A percentile compares a stretch with the other conserved stretches of the same genome.
These are phyloP conservation scores for Yamadazyma trypodendri DNA, from an alignment of 1,139 yeast genomes.

Conservation along the genomic window DNA sequence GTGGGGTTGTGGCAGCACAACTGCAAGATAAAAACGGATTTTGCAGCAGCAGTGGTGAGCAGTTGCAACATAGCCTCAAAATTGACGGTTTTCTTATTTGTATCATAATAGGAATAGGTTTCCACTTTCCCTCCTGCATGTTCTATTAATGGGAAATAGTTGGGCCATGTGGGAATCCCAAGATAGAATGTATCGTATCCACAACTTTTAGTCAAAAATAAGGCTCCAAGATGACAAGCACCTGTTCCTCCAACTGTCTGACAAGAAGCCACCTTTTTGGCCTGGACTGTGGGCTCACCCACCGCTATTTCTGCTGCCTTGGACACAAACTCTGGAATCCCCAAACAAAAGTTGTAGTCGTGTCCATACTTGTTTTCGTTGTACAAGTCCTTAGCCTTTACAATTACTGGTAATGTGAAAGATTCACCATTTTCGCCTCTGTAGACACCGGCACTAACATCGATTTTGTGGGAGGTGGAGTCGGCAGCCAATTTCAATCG, in stretches of 20 bases:
- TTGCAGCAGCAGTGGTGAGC: conserved; percentile 24
- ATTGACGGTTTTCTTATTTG: conserved; percentile 24
- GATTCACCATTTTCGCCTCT: conserved; percentile 28
- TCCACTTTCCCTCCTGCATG: conserved; percentile 26
- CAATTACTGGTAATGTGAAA: conserved; percentile 34
- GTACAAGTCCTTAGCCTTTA: conserved; percentile 30
- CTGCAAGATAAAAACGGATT: conserved; percentile 58
- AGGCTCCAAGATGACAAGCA: conserved; percentile 35
- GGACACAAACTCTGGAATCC: conserved; percentile 32
- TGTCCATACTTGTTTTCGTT: conserved; percentile 36
- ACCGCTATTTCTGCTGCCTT: conserved; percentile 33
- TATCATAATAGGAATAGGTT: conserved; percentile 30
- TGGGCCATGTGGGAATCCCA: conserved; percentile 42
- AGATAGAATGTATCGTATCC: conserved; percentile 29
- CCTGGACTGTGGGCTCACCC: conserved; percentile 21
- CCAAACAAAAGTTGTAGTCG: conserved; percentile 40
- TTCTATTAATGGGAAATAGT: conserved; percentile 36
- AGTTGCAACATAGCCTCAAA: conserved; percentile 24
- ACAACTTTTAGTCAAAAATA: conserved; percentile 20
- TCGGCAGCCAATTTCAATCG: conserved; percentile 23
- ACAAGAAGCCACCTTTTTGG: conserved; percentile 29
- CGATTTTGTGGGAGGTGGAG: conserved; percentile 28
- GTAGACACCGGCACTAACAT: conserved; percentile 42
- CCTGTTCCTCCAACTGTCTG: conserved; percentile 46
- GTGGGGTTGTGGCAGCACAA: conserved; percentile 97